phyloP scores from a whole-genome alignment of 192 early-diverging fungal species.

The Coemansia erecta region DNA sequence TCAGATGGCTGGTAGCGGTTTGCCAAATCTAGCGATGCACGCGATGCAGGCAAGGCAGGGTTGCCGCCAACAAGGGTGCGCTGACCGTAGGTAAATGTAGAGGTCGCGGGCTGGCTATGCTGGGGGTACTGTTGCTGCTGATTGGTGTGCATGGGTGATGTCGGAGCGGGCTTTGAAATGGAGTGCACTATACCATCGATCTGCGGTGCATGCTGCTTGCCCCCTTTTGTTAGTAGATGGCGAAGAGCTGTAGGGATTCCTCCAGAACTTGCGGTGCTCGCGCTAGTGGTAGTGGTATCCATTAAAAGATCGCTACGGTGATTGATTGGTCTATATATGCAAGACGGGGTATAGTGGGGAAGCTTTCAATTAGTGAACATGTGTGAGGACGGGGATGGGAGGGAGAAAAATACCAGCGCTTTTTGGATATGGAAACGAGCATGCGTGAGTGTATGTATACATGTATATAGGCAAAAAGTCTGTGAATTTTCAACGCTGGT shows the following conservation, averaged over 20 bases:
- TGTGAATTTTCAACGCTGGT: too few relatives aligned
- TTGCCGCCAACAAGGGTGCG: slow-evolving; percentile 42
- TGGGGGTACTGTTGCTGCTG: slow-evolving; percentile 10
- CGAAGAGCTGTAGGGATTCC: slow-evolving; percentile 49
- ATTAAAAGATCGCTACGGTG: slow-evolving; percentile 11
- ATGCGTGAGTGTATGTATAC: too few relatives aligned
- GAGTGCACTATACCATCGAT: slow-evolving; percentile 54
- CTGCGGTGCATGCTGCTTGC: slow-evolving; percentile 48
- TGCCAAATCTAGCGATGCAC: slow-evolving; percentile 38
- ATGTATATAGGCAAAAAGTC: too few relatives aligned
- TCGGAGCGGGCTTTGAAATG: slow-evolving; percentile 31
- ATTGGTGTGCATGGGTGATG: slow-evolving; percentile 29
- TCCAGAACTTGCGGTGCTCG: slow-evolving; percentile 14
- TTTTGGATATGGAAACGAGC: too few relatives aligned
- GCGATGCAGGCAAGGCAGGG: slow-evolving; percentile 24
- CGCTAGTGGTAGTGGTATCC: slow-evolving; percentile 33
- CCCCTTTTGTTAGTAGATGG: slow-evolving; percentile 44
- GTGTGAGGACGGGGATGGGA: too few relatives aligned
- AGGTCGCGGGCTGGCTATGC: slow-evolving; percentile 25
- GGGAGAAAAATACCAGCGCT: too few relatives aligned
- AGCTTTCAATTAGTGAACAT: too few relatives aligned
- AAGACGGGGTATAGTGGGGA: too few relatives aligned
- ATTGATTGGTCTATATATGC: too few relatives aligned
- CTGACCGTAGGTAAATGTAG: slow-evolving; percentile 30
- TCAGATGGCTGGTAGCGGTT: background rate